phyloP scores from a whole-genome alignment of 83 land plant species.

The Diphasiastrum complanatum region DNA sequence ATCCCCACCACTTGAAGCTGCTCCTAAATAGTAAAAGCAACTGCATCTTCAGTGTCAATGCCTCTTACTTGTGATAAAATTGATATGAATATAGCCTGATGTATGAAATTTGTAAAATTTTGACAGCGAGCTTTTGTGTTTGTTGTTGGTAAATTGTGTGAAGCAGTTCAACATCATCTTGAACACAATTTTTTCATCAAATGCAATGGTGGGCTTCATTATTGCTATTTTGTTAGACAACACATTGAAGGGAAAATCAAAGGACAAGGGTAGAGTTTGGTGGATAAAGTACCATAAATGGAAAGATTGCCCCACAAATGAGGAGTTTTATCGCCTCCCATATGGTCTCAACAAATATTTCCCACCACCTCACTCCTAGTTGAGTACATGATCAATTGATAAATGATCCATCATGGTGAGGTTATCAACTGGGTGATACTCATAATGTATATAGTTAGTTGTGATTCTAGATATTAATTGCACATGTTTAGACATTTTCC shows the following conservation, averaged over 20 bases:
- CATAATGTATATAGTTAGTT: too few species aligned
- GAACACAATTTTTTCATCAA: slow-evolving; percentile 20
- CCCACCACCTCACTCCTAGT: too few species aligned
- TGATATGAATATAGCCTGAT: not conserved
- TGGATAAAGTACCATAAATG: slow-evolving; percentile 84
- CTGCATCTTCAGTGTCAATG: too few species aligned
- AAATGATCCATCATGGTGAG: too few species aligned
- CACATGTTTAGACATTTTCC: too few species aligned
- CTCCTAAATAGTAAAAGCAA: too few species aligned
- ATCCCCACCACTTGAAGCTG: not conserved
- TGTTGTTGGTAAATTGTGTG: not conserved
- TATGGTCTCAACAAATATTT: slow-evolving; percentile 74
- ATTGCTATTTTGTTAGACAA: slow-evolving; percentile 21
- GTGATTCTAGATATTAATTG: too few species aligned
- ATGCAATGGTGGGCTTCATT: slow-evolving; percentile 19
- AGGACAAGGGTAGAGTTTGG: slow-evolving; percentile 63
- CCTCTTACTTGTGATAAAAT: not conserved
- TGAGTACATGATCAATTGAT: too few species aligned
- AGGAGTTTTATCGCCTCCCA: slow-evolving; percentile 83
- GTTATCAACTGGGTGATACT: too few species aligned
- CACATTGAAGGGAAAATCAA: slow-evolving; percentile 15
- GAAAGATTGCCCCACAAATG: slow-evolving; percentile 68
- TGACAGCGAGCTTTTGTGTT: not conserved
- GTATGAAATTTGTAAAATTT: not conserved
- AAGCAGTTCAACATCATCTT: slow-evolving; percentile 30